Percentiles rank a stretch among this genome's conserved stretches.
phyloP scores from a whole-genome alignment of 1,139 yeast genomes.

The Pichia sp. region DNA sequence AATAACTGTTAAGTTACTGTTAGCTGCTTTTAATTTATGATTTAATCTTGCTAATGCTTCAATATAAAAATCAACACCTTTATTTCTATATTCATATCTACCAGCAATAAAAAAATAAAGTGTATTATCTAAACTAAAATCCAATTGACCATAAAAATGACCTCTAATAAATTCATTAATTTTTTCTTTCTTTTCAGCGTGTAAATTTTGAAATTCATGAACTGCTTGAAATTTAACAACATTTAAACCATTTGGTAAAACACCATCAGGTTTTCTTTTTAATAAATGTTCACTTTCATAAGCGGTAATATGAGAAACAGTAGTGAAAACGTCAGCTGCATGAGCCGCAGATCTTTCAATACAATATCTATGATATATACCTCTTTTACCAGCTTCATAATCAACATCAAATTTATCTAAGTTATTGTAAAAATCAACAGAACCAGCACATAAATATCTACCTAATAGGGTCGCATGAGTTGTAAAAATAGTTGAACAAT shows the following conservation, averaged over 20 bases:
- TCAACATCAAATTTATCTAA: conserved; percentile 89
- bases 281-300: conserved; percentile 88
- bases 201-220: conserved; percentile 96
- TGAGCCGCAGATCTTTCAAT: conserved; percentile 96
- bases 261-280: conserved; percentile 96
- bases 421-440: conserved; percentile 92
- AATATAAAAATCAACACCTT: conserved; percentile 93
- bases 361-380: conserved; percentile 95
- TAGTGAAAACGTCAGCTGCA: conserved; percentile 93
- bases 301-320: conserved; percentile 95
- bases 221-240: conserved; percentile 96
- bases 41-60: conserved; percentile 90
- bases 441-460: conserved; percentile 92
- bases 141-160: conserved; percentile 94
- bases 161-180: conserved; percentile 94
- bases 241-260: conserved; percentile 91
- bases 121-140: conserved; percentile 90
- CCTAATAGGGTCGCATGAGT: conserved; percentile 97
- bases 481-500: conserved; percentile 91
- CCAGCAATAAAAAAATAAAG: conserved; percentile 95
- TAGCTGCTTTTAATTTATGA: conserved; percentile 73
- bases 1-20: conserved; percentile 87
- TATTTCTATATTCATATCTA: conserved; percentile 92
- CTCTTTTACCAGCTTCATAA: conserved; percentile 96
- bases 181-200: conserved; percentile 84